Percentiles rank a stretch among this genome's conserved stretches.
These are phyloP conservation scores for Talaromyces wortmannii DNA, from an alignment of 495 filamentous ascomycete species.

Conservation along the genomic window DNA sequence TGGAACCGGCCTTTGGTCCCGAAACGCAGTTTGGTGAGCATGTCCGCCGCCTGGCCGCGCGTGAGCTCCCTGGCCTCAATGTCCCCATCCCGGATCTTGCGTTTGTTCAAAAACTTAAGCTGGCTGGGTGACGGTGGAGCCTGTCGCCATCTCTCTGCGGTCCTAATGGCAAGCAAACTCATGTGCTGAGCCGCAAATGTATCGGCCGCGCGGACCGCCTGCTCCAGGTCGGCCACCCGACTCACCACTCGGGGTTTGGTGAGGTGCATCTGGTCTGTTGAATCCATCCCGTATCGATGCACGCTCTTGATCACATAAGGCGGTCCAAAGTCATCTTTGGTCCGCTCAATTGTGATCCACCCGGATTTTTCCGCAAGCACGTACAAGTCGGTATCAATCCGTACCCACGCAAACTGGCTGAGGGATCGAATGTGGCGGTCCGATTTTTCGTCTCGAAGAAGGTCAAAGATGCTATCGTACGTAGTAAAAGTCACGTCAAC, in stretches of 20 bases:
- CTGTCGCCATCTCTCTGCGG: conserved; percentile 59
- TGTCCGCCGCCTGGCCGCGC: conserved; percentile 79
- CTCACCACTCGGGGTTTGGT: conserved; percentile 62
- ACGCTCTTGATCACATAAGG: conserved; percentile 26
- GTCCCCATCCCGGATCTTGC: conserved; percentile 46
- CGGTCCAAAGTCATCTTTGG: conserved; percentile 4
- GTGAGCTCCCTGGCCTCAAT: conserved; percentile 53
- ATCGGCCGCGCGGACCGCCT: conserved; percentile 77
- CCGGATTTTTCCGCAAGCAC: conserved; percentile 47
- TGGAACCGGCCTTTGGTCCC: conserved; percentile 68
- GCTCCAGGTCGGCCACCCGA: conserved; percentile 47
- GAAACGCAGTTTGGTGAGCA: conserved; percentile 86
- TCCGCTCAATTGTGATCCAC: conserved; percentile 55
- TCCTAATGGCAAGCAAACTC: conserved; percentile 48
- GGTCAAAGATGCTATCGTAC: conserved; percentile 81
- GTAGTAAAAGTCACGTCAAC: conserved; percentile 59
- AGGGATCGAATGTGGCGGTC: conserved; percentile 73
- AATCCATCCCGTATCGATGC: conserved; percentile 20
- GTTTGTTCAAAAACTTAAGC: conserved; percentile 63
- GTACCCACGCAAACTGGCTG: conserved; percentile 75
- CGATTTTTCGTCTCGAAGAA: conserved; percentile 73
- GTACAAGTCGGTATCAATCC: conserved; percentile 55
- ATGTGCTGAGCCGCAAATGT: conserved; percentile 65
- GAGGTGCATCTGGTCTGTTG: conserved; percentile 43
- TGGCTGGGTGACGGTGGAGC: conserved; percentile 61